phyloP scores from a whole-genome alignment of 768 basidiomycete species.

The Hydnum rufescens region DNA sequence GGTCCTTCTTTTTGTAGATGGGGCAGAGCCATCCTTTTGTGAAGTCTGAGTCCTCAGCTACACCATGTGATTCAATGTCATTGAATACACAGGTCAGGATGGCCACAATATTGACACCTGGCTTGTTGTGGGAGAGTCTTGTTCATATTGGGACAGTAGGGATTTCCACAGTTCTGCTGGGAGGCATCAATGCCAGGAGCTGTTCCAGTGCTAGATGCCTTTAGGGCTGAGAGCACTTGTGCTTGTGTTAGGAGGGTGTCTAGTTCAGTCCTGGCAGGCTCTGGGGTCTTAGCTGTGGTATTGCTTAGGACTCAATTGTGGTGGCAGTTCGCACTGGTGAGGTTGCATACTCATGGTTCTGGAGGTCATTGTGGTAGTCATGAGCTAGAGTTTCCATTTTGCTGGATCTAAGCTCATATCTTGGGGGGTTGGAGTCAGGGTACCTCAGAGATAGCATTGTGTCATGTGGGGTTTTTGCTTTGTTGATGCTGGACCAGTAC shows the following conservation, averaged over 20 bases:
- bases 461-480: neutral
- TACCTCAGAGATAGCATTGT: neutral
- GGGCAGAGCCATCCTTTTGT: slow-evolving; percentile 11
- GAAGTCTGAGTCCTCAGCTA: slow-evolving; percentile 5
- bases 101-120: neutral
- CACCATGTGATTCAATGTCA: neutral
- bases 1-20: slow-evolving; percentile 12
- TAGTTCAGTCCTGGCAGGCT: neutral
- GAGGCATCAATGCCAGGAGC: slow-evolving; percentile 1
- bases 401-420: neutral
- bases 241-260: neutral
- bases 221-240: neutral
- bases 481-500: neutral
- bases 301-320: neutral
- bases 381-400: neutral
- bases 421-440: neutral
- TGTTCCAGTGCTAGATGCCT: neutral
- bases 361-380: neutral
- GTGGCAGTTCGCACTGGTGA: neutral
- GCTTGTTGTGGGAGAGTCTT: neutral
- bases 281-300: neutral
- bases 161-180: slow-evolving; percentile 2
- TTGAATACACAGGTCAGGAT: neutral
- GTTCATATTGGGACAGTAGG: neutral
- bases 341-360: neutral